Evolutionary conservation across 169 alveolate species (phyloP), one percentile per base, ranked within the genome.

Genomic region (Plasmodium ovale): DNA sequence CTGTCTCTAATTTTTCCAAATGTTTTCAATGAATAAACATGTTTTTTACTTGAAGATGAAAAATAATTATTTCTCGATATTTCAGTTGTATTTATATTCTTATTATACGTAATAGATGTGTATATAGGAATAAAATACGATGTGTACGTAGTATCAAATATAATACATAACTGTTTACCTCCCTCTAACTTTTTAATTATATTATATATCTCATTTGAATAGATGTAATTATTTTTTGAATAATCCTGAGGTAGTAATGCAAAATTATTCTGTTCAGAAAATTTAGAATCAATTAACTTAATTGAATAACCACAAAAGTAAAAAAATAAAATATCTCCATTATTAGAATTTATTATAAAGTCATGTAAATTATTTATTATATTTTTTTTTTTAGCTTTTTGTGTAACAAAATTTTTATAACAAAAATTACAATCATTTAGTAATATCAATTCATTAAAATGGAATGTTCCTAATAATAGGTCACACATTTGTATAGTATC

Each of bases 241-340:
- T 82, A 39, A 67, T 82, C 90, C 39, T 82, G 84, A 16, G 90
- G 90, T 39, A 82, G 27, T 82, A 82, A 82, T 2, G 84, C 90
- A 82, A 82, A 82, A 70, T 82, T 82, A 67, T 82, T 25, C 7
- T 64, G 33, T 58, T 82, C 84, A 12, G 72, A 31, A 58, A 82
- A 82, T 65, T 82, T 82, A 14, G 84, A 33, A 82, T 82, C 90
- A 49, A 82, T 65, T 4, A 82, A 29, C 65, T 82, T 82, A 16
- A 67, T 82, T 6, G 90, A 82, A 82, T 65, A 82, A 51, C 90
- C 90, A 33, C 69, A 82, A 54, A 65, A 82, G 65, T 82, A 82
- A 33, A 82, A 82, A 51, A 82, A 82, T 82, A 82, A 65, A 47
- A 82, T 54, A 42, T 82, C 90, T 35, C 90, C 90, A 82, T 82